Conservation (phyloP, 2,329 filamentous ascomycete genomes). For the Escovopsis sp. region DNA sequence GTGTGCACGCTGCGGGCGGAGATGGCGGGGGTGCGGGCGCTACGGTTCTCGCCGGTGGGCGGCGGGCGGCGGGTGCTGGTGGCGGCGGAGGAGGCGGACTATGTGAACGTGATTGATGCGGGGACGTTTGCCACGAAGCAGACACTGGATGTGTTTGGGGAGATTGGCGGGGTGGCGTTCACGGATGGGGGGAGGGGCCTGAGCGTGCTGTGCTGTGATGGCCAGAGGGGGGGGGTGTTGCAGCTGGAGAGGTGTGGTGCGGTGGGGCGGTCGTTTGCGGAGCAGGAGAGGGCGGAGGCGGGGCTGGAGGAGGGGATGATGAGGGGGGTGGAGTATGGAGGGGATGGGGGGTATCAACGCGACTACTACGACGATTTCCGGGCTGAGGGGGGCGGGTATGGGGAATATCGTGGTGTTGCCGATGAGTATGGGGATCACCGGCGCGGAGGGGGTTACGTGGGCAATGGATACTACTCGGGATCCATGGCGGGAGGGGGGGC, state of each 20-base stretch:
- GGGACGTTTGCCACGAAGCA: conserved; percentile 50
- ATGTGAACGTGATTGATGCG: conserved; percentile 55
- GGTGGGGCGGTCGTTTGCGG: conserved; percentile 13
- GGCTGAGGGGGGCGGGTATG: no score
- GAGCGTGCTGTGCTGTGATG: conserved; percentile 53
- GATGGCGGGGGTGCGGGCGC: conserved; percentile 52
- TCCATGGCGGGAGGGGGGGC: no score
- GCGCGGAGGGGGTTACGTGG: no score
- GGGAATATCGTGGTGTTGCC: no score
- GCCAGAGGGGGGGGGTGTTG: conserved; percentile 48
- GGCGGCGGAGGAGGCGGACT: conserved; percentile 62
- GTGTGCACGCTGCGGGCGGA: conserved; percentile 43
- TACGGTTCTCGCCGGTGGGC: conserved; percentile 58
- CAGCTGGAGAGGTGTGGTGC: conserved; percentile 36
- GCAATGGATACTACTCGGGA: no score
- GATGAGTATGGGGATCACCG: no score
- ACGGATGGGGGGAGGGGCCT: conserved; percentile 51
- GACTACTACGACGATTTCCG: no score
- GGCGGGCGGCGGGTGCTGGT: conserved; percentile 52
- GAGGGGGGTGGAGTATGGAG: neutral
- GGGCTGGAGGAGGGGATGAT: no score
- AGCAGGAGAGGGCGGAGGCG: no score
- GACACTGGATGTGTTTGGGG: conserved; percentile 58
- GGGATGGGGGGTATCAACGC: no score
- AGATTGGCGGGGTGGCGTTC: conserved; percentile 54